These are phyloP conservation scores for Circinella umbellata DNA, from an alignment of 371 early-diverging fungal genomes.

Conservation along the genomic window DNA sequence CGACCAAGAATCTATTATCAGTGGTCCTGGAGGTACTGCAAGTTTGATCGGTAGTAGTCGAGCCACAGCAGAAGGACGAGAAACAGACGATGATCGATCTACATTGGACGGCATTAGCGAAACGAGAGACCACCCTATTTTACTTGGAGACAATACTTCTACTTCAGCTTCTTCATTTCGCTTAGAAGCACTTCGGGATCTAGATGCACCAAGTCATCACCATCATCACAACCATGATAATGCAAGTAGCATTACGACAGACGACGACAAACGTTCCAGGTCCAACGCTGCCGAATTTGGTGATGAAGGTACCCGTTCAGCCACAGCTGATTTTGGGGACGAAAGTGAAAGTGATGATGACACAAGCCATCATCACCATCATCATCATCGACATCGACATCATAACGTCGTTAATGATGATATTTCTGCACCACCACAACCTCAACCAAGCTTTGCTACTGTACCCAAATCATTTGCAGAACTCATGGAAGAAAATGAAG, in stretches of 20 bases:
- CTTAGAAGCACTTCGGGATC: conserved; percentile 30
- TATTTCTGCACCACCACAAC: conserved; percentile 57
- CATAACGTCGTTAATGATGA: conserved; percentile 48
- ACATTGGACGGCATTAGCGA: conserved; percentile 37
- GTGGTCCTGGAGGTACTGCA: conserved; percentile 44
- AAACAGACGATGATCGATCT: conserved; percentile 31
- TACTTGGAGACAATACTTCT: conserved; percentile 3
- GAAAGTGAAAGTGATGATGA: conserved; percentile 41
- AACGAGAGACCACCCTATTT: conserved; percentile 16
- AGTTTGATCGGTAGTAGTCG: conserved; percentile 33
- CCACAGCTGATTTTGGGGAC: conserved; percentile 43
- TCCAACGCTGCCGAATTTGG: conserved; percentile 59
- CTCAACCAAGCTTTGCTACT: conserved; percentile 54
- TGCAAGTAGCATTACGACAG: conserved; percentile 17
- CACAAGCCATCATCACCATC: conserved; percentile 23
- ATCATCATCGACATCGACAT: not conserved
- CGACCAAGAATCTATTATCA: conserved; percentile 56
- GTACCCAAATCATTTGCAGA: conserved; percentile 52
- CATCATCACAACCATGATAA: conserved; percentile 10
- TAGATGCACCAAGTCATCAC: conserved; percentile 15
- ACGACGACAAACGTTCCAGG: conserved; percentile 49
- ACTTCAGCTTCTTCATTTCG: conserved; percentile 13
- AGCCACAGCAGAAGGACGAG: conserved; percentile 27
- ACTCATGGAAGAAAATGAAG: conserved; percentile 54
- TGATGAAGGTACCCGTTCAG: conserved; percentile 51